Percentiles rank a stretch among this genome's conserved stretches.
Conservation (phyloP, 2,329 filamentous ascomycete genomes). For the Xylaria hypoxylon region DNA sequence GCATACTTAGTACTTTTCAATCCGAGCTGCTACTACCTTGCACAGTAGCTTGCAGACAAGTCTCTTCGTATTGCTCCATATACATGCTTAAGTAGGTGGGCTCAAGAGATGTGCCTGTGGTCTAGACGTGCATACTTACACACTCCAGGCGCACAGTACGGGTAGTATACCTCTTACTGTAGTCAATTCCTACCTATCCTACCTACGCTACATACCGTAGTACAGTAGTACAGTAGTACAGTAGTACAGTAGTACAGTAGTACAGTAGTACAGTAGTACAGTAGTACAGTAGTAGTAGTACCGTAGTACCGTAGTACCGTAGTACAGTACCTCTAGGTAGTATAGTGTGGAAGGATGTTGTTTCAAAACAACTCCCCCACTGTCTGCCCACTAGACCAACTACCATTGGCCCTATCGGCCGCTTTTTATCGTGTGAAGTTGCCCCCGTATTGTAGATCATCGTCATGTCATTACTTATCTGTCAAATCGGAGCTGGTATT, state of each 20-base stretch:
- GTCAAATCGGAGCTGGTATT: constrained; percentile 14
- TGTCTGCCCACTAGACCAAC: neutral
- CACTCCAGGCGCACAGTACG: no score
- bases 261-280: no score
- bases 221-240: no score
- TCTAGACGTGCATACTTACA: no score
- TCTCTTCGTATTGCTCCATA: constrained; percentile 32
- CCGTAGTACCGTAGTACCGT: neutral
- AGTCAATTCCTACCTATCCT: no score
- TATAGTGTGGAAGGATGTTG: constrained; percentile 13
- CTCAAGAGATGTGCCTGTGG: constrained; percentile 16
- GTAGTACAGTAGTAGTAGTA: no score
- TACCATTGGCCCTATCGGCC: constrained; percentile 15
- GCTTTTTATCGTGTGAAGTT: constrained; percentile 15
- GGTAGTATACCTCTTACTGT: no score
- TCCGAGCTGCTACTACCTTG: constrained; percentile 23
- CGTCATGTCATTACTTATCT: constrained; percentile 29
- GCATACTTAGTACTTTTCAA: constrained; percentile 6
- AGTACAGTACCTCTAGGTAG: constrained; percentile 14
- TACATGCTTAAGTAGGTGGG: constrained; percentile 16
- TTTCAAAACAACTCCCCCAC: constrained; percentile 18
- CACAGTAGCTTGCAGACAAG: constrained; percentile 19
- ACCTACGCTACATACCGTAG: no score
- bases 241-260: no score
- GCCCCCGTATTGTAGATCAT: constrained; percentile 16